Evolutionary conservation across 1,139 yeast species (phyloP).

Genomic region (Geotrichum phurueaensis): DNA sequence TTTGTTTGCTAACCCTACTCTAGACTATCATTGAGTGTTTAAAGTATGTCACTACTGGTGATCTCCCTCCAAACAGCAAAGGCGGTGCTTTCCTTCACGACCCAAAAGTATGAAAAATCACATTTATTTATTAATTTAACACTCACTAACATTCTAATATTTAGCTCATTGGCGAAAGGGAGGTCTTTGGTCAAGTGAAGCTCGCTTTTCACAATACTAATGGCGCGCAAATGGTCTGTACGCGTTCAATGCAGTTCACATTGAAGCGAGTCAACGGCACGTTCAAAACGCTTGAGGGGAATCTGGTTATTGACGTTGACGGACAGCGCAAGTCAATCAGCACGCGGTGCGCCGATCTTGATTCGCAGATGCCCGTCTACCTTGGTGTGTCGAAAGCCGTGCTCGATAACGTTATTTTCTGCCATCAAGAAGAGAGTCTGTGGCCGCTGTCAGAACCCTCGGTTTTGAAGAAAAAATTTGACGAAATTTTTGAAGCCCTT

Average conservation of each 20-base stretch:
- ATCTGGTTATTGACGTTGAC: slow-evolving; percentile 56
- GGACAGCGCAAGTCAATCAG: slow-evolving; percentile 72
- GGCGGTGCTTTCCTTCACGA: slow-evolving; percentile 97
- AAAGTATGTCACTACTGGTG: slow-evolving; percentile 92
- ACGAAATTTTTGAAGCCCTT: slow-evolving; percentile 93
- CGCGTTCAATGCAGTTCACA: slow-evolving; percentile 73
- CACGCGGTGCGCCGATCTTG: slow-evolving; percentile 81
- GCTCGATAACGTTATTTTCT: slow-evolving; percentile 86
- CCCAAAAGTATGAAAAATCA: slow-evolving; percentile 52
- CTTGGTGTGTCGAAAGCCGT: slow-evolving; percentile 87
- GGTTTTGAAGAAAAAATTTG: slow-evolving; percentile 81
- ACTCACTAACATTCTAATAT: neutral
- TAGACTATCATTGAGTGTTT: slow-evolving; percentile 85
- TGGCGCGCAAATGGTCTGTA: slow-evolving; percentile 74
- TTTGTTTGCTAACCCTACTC: neutral
- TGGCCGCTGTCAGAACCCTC: slow-evolving; percentile 98
- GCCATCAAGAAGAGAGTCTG: slow-evolving; percentile 94
- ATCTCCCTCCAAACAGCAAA: slow-evolving; percentile 88
- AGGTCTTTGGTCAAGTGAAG: slow-evolving; percentile 84
- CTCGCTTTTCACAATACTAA: slow-evolving; percentile 73
- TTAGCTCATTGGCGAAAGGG: slow-evolving; percentile 50
- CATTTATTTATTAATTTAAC: neutral
- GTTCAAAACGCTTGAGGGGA: slow-evolving; percentile 89
- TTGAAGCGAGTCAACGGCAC: slow-evolving; percentile 59
- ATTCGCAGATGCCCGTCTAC: slow-evolving; percentile 69